Evolutionary conservation across 768 basidiomycete genomes (phyloP).

Genomic region (Kondoa subrosea): DNA sequence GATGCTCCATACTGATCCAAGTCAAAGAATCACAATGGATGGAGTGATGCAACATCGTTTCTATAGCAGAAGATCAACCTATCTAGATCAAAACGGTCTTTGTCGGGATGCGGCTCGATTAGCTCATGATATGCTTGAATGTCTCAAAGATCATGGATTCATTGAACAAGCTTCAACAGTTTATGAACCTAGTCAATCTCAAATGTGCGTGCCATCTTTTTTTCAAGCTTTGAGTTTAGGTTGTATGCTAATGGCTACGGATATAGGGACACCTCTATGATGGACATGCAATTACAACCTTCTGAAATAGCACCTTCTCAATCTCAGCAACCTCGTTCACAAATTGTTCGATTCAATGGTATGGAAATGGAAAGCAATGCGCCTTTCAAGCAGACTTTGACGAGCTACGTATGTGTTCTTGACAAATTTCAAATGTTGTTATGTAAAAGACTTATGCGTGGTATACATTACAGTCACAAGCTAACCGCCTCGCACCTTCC

Average conservation of each 20-base stretch:
- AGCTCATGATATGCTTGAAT: background rate
- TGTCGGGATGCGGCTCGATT: background rate
- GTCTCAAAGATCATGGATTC: slow-evolving; percentile 3
- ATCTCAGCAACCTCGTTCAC: background rate
- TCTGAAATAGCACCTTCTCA: background rate
- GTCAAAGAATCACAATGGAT: slow-evolving; percentile 47
- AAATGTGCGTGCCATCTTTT: background rate
- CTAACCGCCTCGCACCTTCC: slow-evolving; percentile 5
- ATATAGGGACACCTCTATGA: background rate
- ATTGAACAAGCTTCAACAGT: slow-evolving; percentile 1
- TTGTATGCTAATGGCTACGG: background rate
- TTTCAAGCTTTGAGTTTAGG: background rate
- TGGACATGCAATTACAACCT: slow-evolving; percentile 1
- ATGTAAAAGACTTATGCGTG: too few species aligned
- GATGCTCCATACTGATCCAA: slow-evolving; percentile 56
- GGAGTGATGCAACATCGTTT: background rate
- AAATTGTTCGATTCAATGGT: background rate
- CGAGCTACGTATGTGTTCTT: background rate
- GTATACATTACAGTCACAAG: slow-evolving; percentile 2
- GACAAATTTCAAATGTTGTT: background rate
- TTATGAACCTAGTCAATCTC: background rate
- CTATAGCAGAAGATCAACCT: background rate
- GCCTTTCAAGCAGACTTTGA: slow-evolving; percentile 2
- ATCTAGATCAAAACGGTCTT: background rate
- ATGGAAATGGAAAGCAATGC: slow-evolving; percentile 7